Conservation (phyloP, 2,329 filamentous ascomycete genomes). For the Chrysosphaeria jannelii region DNA sequence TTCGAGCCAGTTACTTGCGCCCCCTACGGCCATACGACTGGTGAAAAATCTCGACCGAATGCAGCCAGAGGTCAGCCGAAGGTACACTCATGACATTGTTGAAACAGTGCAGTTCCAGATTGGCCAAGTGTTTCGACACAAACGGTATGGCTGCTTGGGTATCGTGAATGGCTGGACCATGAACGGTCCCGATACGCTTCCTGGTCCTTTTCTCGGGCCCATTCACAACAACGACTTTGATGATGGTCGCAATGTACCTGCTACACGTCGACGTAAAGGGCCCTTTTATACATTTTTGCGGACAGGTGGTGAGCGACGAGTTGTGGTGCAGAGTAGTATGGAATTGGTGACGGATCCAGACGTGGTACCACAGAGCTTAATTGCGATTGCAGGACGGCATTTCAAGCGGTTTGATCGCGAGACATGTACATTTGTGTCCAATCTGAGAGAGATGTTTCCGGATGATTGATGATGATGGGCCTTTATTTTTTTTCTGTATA, state of each 20-base stretch:
- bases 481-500: too few relatives aligned
- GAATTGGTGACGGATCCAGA: slow-evolving; percentile 19
- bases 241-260: slow-evolving; percentile 1
- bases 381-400: slow-evolving; percentile 47
- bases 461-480: too few relatives aligned
- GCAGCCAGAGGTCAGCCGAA: slow-evolving; percentile 9
- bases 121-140: slow-evolving; percentile 64
- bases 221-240: slow-evolving; percentile 8
- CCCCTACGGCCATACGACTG: too few relatives aligned
- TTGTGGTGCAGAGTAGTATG: slow-evolving; percentile 54
- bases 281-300: slow-evolving; percentile 57
- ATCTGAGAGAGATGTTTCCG: slow-evolving; percentile 51
- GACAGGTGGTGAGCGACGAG: slow-evolving; percentile 23
- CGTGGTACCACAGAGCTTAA: slow-evolving; percentile 23
- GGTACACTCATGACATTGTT: slow-evolving; percentile 10
- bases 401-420: slow-evolving; percentile 60
- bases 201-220: slow-evolving; percentile 4
- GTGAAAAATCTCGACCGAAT: slow-evolving; percentile 16
- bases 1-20: too few relatives aligned
- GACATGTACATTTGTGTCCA: slow-evolving; percentile 48
- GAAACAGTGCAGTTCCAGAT: slow-evolving; percentile 29
- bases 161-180: slow-evolving; percentile 71
- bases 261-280: slow-evolving; percentile 9
- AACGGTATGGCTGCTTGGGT: slow-evolving; percentile 47
- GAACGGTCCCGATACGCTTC: slow-evolving; percentile 1